These are phyloP conservation scores for Chrysoporthe austroafricana DNA, from an alignment of 2,329 filamentous ascomycete genomes.

Conservation along the genomic window DNA sequence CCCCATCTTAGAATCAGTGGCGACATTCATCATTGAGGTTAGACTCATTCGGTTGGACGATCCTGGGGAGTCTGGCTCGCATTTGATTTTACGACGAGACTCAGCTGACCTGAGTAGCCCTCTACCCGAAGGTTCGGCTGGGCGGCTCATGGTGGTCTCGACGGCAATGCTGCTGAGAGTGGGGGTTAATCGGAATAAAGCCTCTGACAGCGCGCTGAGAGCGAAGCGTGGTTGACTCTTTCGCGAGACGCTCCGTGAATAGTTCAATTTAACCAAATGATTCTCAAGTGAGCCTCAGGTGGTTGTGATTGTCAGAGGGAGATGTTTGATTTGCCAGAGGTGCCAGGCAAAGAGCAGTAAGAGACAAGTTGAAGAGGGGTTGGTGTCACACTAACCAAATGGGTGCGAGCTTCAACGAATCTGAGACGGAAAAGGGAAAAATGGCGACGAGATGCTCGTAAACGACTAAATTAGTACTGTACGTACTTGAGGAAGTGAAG, in stretches of 20 bases:
- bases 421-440: no score
- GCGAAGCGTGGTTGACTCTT: not conserved
- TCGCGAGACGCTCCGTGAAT: not conserved
- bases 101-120: not conserved
- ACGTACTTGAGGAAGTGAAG: not conserved
- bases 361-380: not conserved
- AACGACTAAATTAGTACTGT: not conserved
- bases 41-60: not conserved
- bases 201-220: not conserved
- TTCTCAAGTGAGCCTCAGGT: not conserved
- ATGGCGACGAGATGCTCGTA: not conserved
- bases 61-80: not conserved
- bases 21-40: not conserved
- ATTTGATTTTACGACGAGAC: not conserved
- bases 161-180: not conserved
- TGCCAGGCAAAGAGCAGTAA: not conserved
- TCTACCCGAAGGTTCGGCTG: not conserved
- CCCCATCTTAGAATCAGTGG: not conserved
- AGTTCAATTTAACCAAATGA: not conserved
- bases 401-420: not conserved
- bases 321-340: not conserved
- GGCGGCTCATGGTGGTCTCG: not conserved
- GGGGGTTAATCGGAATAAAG: no score
- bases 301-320: not conserved
- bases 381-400: not conserved